A percentile compares a stretch with the other conserved stretches of the same genome.
Evolutionary conservation across 1,284 basidiomycete genomes (phyloP).

Genomic region (Coniophora puteana): DNA sequence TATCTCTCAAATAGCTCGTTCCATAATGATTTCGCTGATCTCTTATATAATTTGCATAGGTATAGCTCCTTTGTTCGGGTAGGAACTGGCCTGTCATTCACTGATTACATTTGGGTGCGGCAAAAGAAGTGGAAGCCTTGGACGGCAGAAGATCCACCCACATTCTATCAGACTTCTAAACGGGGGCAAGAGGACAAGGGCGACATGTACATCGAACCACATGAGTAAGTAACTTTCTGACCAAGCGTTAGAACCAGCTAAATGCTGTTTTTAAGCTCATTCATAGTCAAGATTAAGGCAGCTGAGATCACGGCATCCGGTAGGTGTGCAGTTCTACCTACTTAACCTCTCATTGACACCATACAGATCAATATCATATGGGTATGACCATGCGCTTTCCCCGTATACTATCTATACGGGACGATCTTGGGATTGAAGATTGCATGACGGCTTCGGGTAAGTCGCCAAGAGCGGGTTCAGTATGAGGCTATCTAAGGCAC

Average conservation of each 20-base stretch:
- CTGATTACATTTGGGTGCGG: conserved; percentile 81
- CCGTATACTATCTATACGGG: conserved; percentile 75
- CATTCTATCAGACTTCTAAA: conserved; percentile 56
- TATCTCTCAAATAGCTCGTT: conserved; percentile 26
- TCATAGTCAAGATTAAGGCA: conserved; percentile 87
- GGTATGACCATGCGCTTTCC: conserved; percentile 86
- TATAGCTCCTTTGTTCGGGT: conserved; percentile 82
- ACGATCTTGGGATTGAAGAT: conserved; percentile 64
- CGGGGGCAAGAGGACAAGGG: conserved; percentile 71
- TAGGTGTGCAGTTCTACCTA: conserved; percentile 22
- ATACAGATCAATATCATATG: conserved; percentile 66
- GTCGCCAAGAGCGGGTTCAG: too few species aligned
- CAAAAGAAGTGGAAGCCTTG: conserved; percentile 72
- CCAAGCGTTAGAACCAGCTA: conserved; percentile 1
- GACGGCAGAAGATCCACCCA: conserved; percentile 62
- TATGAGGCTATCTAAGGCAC: too few species aligned
- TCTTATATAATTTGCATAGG: conserved; percentile 32
- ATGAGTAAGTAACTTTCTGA: conserved; percentile 50
- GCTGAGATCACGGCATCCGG: conserved; percentile 81
- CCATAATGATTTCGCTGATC: conserved; percentile 3
- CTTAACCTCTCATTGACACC: not conserved
- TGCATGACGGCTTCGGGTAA: conserved; percentile 67
- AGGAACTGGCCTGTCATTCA: conserved; percentile 81
- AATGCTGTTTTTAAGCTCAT: conserved; percentile 54
- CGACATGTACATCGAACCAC: conserved; percentile 76